These are phyloP conservation scores for Calonectria naviculata DNA, from an alignment of 2,329 filamentous ascomycete species.

Conservation along the genomic window DNA sequence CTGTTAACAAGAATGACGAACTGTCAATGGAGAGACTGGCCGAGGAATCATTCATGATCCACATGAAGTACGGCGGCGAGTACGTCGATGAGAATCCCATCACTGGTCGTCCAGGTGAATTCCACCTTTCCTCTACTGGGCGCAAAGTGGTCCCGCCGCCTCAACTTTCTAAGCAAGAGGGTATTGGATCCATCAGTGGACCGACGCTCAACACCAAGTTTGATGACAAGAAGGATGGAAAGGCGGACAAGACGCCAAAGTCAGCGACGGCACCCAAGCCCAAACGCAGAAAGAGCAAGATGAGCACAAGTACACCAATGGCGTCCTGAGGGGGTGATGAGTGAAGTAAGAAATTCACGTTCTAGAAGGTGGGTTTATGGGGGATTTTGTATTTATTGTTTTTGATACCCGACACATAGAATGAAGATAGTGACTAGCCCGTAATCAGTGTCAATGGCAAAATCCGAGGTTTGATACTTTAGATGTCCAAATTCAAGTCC, in stretches of 20 bases:
- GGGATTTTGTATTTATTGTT: slow-evolving; percentile 21
- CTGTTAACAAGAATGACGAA: slow-evolving; percentile 51
- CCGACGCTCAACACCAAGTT: slow-evolving; percentile 55
- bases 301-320: slow-evolving; percentile 49
- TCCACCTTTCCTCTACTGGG: slow-evolving; percentile 72
- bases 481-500: not conserved
- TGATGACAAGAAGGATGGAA: slow-evolving; percentile 58
- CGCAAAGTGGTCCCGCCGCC: slow-evolving; percentile 56
- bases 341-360: not conserved
- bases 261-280: slow-evolving; percentile 55
- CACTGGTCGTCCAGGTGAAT: slow-evolving; percentile 73
- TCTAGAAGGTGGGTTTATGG: not conserved
- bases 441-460: too few relatives aligned
- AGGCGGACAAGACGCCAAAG: slow-evolving; percentile 57
- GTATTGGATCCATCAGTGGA: slow-evolving; percentile 49
- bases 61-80: slow-evolving; percentile 70
- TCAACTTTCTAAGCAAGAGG: slow-evolving; percentile 42
- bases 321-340: slow-evolving; percentile 34
- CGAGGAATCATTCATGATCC: slow-evolving; percentile 68
- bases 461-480: not conserved
- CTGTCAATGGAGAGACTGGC: slow-evolving; percentile 59
- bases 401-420: slow-evolving; percentile 39
- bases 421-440: not conserved
- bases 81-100: slow-evolving; percentile 78
- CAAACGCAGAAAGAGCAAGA: slow-evolving; percentile 62